phyloP scores from a whole-genome alignment of 176 grass and related monocot species.

The Triticum monococcum region DNA sequence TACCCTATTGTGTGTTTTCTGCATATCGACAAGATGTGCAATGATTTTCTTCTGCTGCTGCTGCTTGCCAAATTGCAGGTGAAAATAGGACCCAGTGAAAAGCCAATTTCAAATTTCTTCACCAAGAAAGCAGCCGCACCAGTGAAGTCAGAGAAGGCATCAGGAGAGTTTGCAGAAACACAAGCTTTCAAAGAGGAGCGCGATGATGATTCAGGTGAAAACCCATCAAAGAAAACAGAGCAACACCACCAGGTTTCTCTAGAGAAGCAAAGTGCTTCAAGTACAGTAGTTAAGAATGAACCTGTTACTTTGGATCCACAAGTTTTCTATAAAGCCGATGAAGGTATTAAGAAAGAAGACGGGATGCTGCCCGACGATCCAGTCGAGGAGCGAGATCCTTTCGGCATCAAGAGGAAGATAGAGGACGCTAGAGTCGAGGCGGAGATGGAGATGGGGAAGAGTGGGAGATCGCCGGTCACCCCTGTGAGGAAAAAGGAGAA shows the following conservation, averaged over 20 bases:
- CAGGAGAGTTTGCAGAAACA: constrained; percentile 7
- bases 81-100: constrained; percentile 44
- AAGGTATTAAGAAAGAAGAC: no score
- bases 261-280: constrained; percentile 8
- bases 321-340: no score
- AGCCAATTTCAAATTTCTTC: constrained; percentile 78
- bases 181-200: constrained; percentile 29
- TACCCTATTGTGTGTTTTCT: not conserved
- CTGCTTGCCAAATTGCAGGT: constrained; percentile 44
- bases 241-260: not conserved
- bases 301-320: not conserved
- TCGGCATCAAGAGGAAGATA: constrained; percentile 29
- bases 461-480: not conserved
- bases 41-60: constrained; percentile 12
- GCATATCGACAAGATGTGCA: not conserved
- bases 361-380: no score
- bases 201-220: constrained; percentile 33
- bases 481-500: constrained; percentile 52
- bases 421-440: constrained; percentile 34
- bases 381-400: no score
- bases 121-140: constrained; percentile 42
- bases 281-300: constrained; percentile 33
- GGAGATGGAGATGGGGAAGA: constrained; percentile 7
- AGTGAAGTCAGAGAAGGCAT: not conserved
- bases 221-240: constrained; percentile 11